A percentile compares a stretch with the other conserved stretches of the same genome.
Conservation (phyloP, 208 protist genomes). For the Trypanosoma avium region DNA sequence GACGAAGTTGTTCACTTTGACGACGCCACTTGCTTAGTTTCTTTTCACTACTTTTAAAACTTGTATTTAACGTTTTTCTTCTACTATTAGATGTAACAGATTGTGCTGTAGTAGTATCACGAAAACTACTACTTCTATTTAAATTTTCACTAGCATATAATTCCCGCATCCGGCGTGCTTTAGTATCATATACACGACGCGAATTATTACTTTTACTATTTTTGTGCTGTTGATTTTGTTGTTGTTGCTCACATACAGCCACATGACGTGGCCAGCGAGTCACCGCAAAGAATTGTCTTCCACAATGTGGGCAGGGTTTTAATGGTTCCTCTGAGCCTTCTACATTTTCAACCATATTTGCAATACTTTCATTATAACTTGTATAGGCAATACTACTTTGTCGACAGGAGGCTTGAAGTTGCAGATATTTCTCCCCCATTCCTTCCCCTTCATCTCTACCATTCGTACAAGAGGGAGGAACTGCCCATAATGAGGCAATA, state of each 20-base stretch:
- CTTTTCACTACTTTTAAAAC: not conserved
- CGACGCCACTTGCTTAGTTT: constrained; percentile 26
- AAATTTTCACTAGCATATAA: constrained; percentile 12
- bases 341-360: constrained; percentile 19
- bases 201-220: not conserved
- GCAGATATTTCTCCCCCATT: not conserved
- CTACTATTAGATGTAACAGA: constrained; percentile 8
- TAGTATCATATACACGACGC: constrained; percentile 2
- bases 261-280: constrained; percentile 59
- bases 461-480: not conserved
- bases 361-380: not conserved
- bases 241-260: constrained; percentile 40
- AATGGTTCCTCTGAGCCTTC: constrained; percentile 35
- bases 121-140: not conserved
- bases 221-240: constrained; percentile 18
- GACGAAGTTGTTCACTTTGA: constrained; percentile 47
- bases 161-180: constrained; percentile 7
- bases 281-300: constrained; percentile 59
- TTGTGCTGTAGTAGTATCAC: not conserved
- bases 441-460: constrained; percentile 2
- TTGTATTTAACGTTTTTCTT: not conserved
- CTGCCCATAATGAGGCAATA: not conserved
- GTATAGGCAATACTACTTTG: constrained; percentile 1
- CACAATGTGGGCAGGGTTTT: constrained; percentile 71
- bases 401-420: not conserved